Evolutionary conservation across 768 basidiomycete genomes (phyloP).

Genomic region (Rhizopogon rudus): DNA sequence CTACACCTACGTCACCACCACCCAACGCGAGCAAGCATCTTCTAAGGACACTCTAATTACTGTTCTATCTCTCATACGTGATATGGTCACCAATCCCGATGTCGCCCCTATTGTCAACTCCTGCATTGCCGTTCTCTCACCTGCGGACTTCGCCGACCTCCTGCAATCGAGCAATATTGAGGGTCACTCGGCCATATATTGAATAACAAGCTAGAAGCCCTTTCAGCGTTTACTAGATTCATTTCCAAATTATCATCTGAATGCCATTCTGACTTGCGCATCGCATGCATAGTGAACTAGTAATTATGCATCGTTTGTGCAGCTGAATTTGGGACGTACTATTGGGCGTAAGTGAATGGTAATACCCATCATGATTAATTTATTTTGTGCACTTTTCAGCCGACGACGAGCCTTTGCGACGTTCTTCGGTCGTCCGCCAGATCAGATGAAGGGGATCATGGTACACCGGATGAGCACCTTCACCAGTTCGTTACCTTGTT

Average conservation of each 20-base stretch:
- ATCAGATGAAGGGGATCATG: not conserved
- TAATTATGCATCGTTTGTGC: not conserved
- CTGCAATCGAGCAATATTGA: not conserved
- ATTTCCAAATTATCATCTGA: not conserved
- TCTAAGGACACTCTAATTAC: too few species aligned
- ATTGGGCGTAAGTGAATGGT: not conserved
- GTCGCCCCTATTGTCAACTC: not conserved
- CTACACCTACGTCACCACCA: too few species aligned
- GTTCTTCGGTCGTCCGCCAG: not conserved
- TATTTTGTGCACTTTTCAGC: not conserved
- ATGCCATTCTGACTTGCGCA: not conserved
- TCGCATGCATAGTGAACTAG: not conserved
- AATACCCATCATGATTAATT: not conserved
- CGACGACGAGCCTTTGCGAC: not conserved
- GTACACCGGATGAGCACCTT: not conserved
- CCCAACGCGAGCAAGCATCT: too few species aligned
- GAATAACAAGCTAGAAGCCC: not conserved
- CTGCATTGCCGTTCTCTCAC: not conserved
- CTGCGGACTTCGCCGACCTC: not conserved
- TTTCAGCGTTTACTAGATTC: not conserved
- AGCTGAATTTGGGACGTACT: not conserved
- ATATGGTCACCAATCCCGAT: not conserved
- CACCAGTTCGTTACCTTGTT: not conserved
- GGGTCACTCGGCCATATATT: not conserved
- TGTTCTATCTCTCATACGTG: not conserved